Conservation (phyloP, 2,329 filamentous ascomycete species). For the Pyricularia sp. region DNA sequence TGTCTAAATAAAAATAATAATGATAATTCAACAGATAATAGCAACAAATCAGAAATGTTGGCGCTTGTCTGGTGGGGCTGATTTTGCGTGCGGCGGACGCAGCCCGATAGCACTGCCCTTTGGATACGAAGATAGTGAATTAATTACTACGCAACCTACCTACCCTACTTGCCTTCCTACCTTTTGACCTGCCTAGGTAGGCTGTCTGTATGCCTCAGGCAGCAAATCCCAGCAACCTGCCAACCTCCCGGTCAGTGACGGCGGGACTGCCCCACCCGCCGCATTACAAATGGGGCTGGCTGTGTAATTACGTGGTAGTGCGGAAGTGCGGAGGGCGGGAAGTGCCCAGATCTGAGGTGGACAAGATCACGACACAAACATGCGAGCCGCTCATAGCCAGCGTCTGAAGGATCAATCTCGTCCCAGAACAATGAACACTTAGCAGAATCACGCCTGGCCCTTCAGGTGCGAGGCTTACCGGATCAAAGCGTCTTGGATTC, state of each 20-base stretch:
- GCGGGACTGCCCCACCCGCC: background rate
- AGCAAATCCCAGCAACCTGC: background rate
- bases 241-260: background rate
- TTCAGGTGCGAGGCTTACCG: background rate
- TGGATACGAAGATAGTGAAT: background rate
- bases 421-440: background rate
- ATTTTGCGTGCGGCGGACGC: background rate
- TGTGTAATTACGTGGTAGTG: background rate
- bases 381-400: background rate
- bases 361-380: background rate
- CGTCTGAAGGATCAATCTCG: background rate
- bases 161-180: too few species aligned
- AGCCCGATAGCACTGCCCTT: background rate
- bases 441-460: slow-evolving; percentile 1
- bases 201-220: background rate
- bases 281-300: slow-evolving; percentile 1
- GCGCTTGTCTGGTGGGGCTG: background rate
- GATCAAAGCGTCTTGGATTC: background rate
- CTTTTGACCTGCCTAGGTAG: too few species aligned
- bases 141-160: background rate
- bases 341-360: background rate
- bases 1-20: too few species aligned
- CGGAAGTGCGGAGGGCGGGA: background rate
- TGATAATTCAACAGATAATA: too few species aligned
- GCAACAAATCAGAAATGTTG: background rate